Evolutionary conservation across 2,329 filamentous ascomycete genomes (phyloP).

Genomic region (Aureobasidium sp.): DNA sequence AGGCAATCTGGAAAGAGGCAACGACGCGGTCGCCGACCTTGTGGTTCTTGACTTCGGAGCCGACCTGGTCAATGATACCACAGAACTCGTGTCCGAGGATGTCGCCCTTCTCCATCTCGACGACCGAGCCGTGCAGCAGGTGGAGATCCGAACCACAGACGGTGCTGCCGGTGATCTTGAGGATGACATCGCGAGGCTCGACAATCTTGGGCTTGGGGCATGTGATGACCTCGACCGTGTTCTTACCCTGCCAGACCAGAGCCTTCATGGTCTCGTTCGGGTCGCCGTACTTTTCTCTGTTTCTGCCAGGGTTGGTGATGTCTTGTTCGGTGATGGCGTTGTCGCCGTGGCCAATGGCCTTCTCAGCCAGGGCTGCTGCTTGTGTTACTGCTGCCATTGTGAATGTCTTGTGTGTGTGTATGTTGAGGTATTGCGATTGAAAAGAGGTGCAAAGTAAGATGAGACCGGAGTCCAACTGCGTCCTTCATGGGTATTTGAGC

Average conservation of each 20-base stretch:
- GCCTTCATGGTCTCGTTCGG: constrained; percentile 65
- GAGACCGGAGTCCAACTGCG: not conserved
- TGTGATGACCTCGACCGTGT: constrained; percentile 62
- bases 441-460: not conserved
- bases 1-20: constrained; percentile 78
- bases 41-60: constrained; percentile 34
- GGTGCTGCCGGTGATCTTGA: constrained; percentile 63
- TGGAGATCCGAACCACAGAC: constrained; percentile 56
- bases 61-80: constrained; percentile 41
- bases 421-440: not conserved
- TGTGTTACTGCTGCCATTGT: constrained; percentile 44
- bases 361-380: constrained; percentile 60
- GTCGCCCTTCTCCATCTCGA: constrained; percentile 45
- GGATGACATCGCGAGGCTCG: constrained; percentile 67
- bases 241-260: constrained; percentile 74
- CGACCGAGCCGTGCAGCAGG: constrained; percentile 42
- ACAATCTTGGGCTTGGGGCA: constrained; percentile 63
- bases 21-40: constrained; percentile 56
- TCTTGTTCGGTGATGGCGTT: constrained; percentile 61
- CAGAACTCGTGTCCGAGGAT: constrained; percentile 47
- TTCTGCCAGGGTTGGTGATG: constrained; percentile 51
- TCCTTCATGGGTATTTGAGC: not conserved
- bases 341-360: constrained; percentile 57
- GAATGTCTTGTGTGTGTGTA: not conserved
- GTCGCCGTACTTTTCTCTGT: constrained; percentile 44